Conservation (phyloP, 106 monocot genomes). For the Triglochin maritima region DNA sequence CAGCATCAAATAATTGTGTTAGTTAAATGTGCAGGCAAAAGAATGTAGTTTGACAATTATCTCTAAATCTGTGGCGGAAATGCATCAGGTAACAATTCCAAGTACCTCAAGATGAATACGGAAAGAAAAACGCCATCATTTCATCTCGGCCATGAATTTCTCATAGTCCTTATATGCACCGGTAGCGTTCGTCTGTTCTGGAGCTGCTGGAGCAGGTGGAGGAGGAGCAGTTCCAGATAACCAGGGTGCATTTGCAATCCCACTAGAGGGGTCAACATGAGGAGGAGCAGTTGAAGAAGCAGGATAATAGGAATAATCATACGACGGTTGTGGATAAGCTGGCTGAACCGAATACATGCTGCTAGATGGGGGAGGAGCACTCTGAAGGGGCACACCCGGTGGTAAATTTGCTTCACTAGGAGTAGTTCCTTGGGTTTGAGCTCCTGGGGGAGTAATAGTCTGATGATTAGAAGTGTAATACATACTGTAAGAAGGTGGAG, state of each 20-base stretch:
- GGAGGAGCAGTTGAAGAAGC: constrained; percentile 22
- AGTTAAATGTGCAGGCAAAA: too few species aligned
- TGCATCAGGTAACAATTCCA: neutral
- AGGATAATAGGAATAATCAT: constrained; percentile 24
- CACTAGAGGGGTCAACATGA: constrained; percentile 12
- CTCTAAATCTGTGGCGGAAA: constrained; percentile 20
- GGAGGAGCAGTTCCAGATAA: constrained; percentile 13
- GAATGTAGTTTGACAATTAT: constrained; percentile 5
- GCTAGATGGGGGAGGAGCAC: constrained; percentile 11
- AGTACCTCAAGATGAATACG: constrained; percentile 1
- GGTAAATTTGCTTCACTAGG: constrained; percentile 40
- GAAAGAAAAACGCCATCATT: constrained; percentile 22
- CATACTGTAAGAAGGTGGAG: constrained; percentile 22
- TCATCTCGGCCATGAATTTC: constrained; percentile 73
- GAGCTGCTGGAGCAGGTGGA: constrained; percentile 19
- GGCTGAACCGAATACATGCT: constrained; percentile 25
- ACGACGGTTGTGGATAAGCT: constrained; percentile 30
- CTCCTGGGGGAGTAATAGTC: constrained; percentile 25
- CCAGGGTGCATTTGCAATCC: constrained; percentile 30
- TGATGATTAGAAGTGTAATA: constrained; percentile 27
- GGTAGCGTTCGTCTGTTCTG: constrained; percentile 19
- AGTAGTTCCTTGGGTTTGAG: constrained; percentile 14
- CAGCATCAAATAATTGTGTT: too few species aligned
- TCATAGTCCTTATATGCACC: constrained; percentile 54
- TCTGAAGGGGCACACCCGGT: constrained; percentile 28